Evolutionary conservation across 768 basidiomycete species (phyloP).

Genomic region (Amanita polypyramis): DNA sequence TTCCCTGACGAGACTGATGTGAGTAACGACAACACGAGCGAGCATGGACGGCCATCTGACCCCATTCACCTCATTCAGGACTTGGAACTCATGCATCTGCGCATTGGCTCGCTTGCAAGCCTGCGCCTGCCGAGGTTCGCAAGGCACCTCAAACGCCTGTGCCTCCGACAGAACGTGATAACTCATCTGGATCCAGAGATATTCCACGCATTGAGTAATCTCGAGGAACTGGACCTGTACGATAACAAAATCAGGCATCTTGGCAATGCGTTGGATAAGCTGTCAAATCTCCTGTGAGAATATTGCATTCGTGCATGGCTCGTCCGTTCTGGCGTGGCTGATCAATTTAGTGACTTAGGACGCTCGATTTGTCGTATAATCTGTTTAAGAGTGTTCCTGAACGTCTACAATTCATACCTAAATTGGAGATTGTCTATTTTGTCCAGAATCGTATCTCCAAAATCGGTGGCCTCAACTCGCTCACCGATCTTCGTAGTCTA

Average conservation of each 20-base stretch:
- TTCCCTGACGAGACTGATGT: conserved; percentile 84
- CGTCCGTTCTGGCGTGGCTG: background rate
- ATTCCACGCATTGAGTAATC: conserved; percentile 49
- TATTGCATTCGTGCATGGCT: background rate
- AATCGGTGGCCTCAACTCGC: conserved; percentile 56
- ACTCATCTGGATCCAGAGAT: conserved; percentile 60
- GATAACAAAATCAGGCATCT: conserved; percentile 86
- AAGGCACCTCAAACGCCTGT: conserved; percentile 55
- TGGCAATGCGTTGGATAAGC: conserved; percentile 51
- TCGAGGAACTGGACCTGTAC: conserved; percentile 92
- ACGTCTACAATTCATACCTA: conserved; percentile 41
- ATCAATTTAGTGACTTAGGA: conserved; percentile 28
- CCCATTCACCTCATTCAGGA: conserved; percentile 42
- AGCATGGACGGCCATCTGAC: background rate
- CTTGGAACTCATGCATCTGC: conserved; percentile 74
- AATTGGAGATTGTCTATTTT: conserved; percentile 77
- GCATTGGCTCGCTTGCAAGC: conserved; percentile 55
- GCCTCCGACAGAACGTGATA: conserved; percentile 82
- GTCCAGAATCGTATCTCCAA: conserved; percentile 91
- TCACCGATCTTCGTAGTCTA: conserved; percentile 57
- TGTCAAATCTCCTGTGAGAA: conserved; percentile 46
- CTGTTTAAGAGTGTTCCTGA: conserved; percentile 66
- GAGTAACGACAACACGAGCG: conserved; percentile 13
- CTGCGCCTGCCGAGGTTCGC: conserved; percentile 73
- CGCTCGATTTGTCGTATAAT: conserved; percentile 93